Evolutionary conservation across 2,329 filamentous ascomycete species (phyloP), one percentile per base, ranked within the genome.

Genomic region (Diplodia mutila): DNA sequence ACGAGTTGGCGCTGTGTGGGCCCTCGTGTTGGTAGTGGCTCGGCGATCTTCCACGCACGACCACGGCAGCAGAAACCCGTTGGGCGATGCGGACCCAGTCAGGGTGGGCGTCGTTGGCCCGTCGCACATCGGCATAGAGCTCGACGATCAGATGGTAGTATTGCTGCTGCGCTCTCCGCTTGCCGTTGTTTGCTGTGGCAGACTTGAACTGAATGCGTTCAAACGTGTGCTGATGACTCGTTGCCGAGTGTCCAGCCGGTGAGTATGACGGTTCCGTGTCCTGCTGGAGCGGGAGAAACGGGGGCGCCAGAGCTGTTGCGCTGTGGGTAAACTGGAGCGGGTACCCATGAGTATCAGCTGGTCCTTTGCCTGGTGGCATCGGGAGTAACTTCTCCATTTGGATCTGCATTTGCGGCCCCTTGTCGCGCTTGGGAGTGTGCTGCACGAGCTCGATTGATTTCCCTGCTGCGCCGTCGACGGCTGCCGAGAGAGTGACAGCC

Each of bases 191-290:
- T 27, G 93, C 92, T 0, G 93, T 97, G 1, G 94, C 93, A 71
- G 92, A 92, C 78, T 97, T 96, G 85, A 97, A 97, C 73, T 97
- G 93, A 63, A 97, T 95, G 12, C 94, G 89, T 76, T 97, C 93
- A 75, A 96, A 97, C 0, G 84, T 86, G 67, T 89, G 86, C n/a
- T 83, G 82, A 8, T 78, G 80, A 14, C 73, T 76, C 65, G 73
- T 77, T 32, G 70, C 75, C 0, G 73, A 70, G 55, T 79, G 77
- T 57, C 72, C 75, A 3, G 78, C 70, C 5, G 79, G 73, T 14
- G 76, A 76, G 67, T 74, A 79, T 18, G 61, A 48, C 53, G 73
- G 72, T 18, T 71, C 68, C 8, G 59, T 52, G 1, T 78, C 75
- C 37, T 70, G 73, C 64, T 84, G 82, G 8, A 83, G 71, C 4